Evolutionary conservation across 2,329 filamentous ascomycete species (phyloP).

Genomic region (Exophiala mesophila): DNA sequence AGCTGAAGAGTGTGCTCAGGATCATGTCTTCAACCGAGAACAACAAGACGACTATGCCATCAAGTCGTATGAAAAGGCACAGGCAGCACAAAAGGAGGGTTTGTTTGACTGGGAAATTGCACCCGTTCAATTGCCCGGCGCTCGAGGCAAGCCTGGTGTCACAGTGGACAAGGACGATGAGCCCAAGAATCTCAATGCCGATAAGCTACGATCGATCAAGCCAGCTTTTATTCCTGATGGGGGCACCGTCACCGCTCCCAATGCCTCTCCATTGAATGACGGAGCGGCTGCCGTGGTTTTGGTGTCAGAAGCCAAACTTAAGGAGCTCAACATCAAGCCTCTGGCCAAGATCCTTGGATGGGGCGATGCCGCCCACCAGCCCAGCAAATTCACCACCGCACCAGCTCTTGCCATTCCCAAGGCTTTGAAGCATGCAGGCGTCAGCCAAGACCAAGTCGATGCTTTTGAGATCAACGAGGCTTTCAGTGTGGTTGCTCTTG

Average conservation of each 20-base stretch:
- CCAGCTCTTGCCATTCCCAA: slow-evolving; percentile 94
- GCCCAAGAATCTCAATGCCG: slow-evolving; percentile 82
- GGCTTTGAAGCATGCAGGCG: slow-evolving; percentile 87
- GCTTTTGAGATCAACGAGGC: slow-evolving; percentile 99
- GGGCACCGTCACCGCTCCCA: slow-evolving; percentile 91
- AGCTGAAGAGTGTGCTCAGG: slow-evolving; percentile 83
- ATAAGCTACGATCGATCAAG: slow-evolving; percentile 79
- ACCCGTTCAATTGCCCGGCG: slow-evolving; percentile 80
- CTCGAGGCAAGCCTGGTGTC: slow-evolving; percentile 81
- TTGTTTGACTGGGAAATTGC: slow-evolving; percentile 81
- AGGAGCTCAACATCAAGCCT: slow-evolving; percentile 85
- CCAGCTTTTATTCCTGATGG: slow-evolving; percentile 69
- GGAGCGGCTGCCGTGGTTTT: slow-evolving; percentile 89
- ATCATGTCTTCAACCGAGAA: slow-evolving; percentile 76
- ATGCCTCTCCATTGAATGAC: slow-evolving; percentile 93
- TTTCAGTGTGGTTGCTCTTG: slow-evolving; percentile 91
- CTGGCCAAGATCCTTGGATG: slow-evolving; percentile 96
- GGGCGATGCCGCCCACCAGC: slow-evolving; percentile 88
- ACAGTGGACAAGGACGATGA: slow-evolving; percentile 85
- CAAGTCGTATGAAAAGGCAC: slow-evolving; percentile 87
- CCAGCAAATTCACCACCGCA: slow-evolving; percentile 92
- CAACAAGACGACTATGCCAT: slow-evolving; percentile 96
- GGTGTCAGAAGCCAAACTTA: slow-evolving; percentile 88
- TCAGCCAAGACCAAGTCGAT: slow-evolving; percentile 73
- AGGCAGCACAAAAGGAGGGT: slow-evolving; percentile 75